Base-by-base conservation (phyloP, 2,329 filamentous ascomycete genomes). In the Fusarium sp. region DNA sequence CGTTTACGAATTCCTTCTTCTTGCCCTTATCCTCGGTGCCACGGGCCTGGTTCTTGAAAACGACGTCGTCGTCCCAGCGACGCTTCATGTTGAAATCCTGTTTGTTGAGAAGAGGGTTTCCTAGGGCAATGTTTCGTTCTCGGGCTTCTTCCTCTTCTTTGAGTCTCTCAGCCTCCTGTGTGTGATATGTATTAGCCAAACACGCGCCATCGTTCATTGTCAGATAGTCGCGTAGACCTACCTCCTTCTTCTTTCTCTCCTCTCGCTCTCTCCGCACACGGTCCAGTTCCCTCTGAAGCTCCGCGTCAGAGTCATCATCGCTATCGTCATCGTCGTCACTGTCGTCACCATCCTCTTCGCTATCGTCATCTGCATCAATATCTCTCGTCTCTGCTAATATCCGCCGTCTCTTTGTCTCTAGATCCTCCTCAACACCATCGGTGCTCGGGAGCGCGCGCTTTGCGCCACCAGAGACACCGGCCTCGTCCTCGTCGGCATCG, bases 21-120 rank as follows among this genome's bases (percentile, higher is more conserved):
- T 93, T 86, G 62, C 89, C 88, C 80, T 89, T 93, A 62, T 97
- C 92, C 72, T 98, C 94, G 1, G 93, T 97, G 9, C 94, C 95
- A 56, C 95, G 85, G 31, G 94, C 95, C 79, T 99, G 95, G 76
- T 99, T 99, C 81, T 97, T 98, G 80, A 99, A 99, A 3, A 99
- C 93, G 11, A 99, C 95, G 74, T 99, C 95, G 70, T 99, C 95
- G 69, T 99, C 95, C 95, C 95, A 99, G 68, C 93, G 81, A 67
- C 92, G 82, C 83, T 97, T 97, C 71, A 97, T 88, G 55, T 89
- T 93, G 74, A 96, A 98, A 68, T 97, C 93, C 17, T 85, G 78
- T 74, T 91, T 91, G 46, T 98, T 97, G 53, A 99, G 84, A 47
- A 99, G 79, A 35, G 95, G 95, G 74, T 99, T 99, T 7, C 95